Conservation (phyloP, 768 basidiomycete species). For the Trametes punicea region DNA sequence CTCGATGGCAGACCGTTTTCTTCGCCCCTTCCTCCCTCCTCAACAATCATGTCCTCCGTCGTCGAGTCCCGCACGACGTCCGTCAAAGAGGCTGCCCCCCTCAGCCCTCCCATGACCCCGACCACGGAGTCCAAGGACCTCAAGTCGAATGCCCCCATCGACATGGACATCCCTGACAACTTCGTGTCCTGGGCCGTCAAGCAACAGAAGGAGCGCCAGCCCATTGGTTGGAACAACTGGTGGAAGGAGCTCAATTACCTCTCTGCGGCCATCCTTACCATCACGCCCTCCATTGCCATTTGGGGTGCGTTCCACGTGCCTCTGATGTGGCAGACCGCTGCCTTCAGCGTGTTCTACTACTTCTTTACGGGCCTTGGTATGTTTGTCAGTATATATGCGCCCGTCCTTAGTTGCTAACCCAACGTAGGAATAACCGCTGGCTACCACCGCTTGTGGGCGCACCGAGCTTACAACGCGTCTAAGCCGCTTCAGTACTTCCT, state of each 20-base stretch:
- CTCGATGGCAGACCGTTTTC: neutral
- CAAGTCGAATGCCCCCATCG: slow-evolving; percentile 29
- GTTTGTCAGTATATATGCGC: slow-evolving; percentile 22
- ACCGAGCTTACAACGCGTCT: slow-evolving; percentile 91
- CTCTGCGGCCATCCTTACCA: slow-evolving; percentile 64
- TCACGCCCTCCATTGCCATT: slow-evolving; percentile 72
- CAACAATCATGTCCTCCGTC: slow-evolving; percentile 30
- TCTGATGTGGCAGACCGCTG: slow-evolving; percentile 68
- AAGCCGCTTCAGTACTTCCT: slow-evolving; percentile 81
- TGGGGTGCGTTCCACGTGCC: slow-evolving; percentile 65
- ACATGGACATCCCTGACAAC: slow-evolving; percentile 50
- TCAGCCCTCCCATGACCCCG: slow-evolving; percentile 23
- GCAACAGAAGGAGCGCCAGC: slow-evolving; percentile 47
- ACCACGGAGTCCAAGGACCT: slow-evolving; percentile 11
- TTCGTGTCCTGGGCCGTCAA: slow-evolving; percentile 53
- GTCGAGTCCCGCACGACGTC: slow-evolving; percentile 25
- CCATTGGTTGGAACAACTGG: slow-evolving; percentile 43
- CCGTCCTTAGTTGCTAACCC: slow-evolving; percentile 24
- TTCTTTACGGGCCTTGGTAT: slow-evolving; percentile 79
- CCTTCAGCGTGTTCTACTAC: slow-evolving; percentile 69
- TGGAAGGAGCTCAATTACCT: slow-evolving; percentile 73
- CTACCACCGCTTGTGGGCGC: slow-evolving; percentile 97
- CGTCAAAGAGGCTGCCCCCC: slow-evolving; percentile 21
- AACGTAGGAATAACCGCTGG: slow-evolving; percentile 78
- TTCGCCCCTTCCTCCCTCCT: slow-evolving; percentile 18